Conservation (phyloP, 805 yeast genomes). For the Candida montana region DNA sequence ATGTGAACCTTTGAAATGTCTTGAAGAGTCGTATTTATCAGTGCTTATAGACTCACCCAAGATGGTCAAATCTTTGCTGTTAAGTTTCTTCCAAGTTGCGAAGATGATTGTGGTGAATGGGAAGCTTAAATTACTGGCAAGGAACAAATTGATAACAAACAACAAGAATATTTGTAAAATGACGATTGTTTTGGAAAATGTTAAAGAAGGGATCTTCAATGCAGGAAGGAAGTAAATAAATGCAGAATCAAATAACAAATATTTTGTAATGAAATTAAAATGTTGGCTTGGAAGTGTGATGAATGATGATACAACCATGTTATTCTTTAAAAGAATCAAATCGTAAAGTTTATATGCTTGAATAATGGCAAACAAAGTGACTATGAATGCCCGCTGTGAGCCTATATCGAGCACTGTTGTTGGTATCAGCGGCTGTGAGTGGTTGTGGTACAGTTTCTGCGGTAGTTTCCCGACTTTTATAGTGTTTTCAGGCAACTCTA, state of each 20-base stretch:
- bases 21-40: conserved; percentile 24
- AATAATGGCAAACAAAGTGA: conserved; percentile 64
- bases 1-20: conserved; percentile 78
- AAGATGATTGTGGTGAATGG: conserved; percentile 38
- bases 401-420: conserved; percentile 62
- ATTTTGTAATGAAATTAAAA: conserved; percentile 62
- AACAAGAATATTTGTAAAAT: conserved; percentile 41
- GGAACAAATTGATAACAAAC: conserved; percentile 45
- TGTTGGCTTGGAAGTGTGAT: conserved; percentile 40
- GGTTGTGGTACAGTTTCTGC: conserved; percentile 5
- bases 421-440: conserved; percentile 48
- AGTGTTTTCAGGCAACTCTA: conserved; percentile 3
- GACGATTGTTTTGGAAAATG: conserved; percentile 55
- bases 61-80: conserved; percentile 45
- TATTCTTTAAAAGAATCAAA: conserved; percentile 51
- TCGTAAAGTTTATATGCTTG: conserved; percentile 87
- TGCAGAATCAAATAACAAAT: conserved; percentile 65
- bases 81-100: conserved; percentile 40
- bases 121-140: conserved; percentile 46
- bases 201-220: conserved; percentile 69
- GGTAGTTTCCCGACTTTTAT: conserved; percentile 6
- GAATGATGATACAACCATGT: conserved; percentile 27
- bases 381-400: conserved; percentile 64
- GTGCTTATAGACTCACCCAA: conserved; percentile 39
- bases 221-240: conserved; percentile 68